phyloP scores from a whole-genome alignment of 2,329 filamentous ascomycete genomes.

The Parastagonospora nodorum region DNA sequence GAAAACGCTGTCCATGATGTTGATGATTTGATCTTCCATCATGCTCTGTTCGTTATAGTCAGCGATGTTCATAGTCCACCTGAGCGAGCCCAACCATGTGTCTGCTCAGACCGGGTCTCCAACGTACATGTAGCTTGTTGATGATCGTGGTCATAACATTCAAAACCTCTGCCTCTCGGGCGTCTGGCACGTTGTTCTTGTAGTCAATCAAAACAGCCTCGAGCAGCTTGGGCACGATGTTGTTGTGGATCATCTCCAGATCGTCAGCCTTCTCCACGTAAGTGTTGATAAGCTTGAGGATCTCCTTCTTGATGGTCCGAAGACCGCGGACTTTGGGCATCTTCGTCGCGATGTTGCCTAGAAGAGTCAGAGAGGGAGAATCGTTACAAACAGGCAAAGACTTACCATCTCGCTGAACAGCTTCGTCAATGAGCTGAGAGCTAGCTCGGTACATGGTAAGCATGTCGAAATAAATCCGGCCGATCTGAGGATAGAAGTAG shows the following conservation, averaged over 20 bases:
- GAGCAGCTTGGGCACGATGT: slow-evolving; percentile 93
- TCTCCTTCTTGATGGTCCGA: slow-evolving; percentile 98
- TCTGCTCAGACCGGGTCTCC: slow-evolving; percentile 58
- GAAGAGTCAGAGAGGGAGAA: slow-evolving; percentile 42
- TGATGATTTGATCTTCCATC: slow-evolving; percentile 98
- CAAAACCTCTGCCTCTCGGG: slow-evolving; percentile 92
- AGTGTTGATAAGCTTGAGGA: slow-evolving; percentile 95
- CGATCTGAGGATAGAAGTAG: slow-evolving; percentile 98
- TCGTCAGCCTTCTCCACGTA: slow-evolving; percentile 99
- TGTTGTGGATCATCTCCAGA: slow-evolving; percentile 86
- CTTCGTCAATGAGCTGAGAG: slow-evolving; percentile 94
- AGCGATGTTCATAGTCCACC: slow-evolving; percentile 16
- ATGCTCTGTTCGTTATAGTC: slow-evolving; percentile 66
- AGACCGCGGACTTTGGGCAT: slow-evolving; percentile 95
- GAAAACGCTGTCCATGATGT: slow-evolving; percentile 98
- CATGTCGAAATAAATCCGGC: slow-evolving; percentile 97
- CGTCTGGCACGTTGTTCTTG: slow-evolving; percentile 94
- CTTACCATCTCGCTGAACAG: slow-evolving; percentile 81
- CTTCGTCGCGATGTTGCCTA: slow-evolving; percentile 90
- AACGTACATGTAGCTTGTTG: slow-evolving; percentile 90
- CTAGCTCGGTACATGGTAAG: slow-evolving; percentile 98
- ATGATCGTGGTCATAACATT: slow-evolving; percentile 98
- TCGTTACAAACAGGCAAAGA: not conserved
- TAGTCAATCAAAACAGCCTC: slow-evolving; percentile 96
- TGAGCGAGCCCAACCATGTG: slow-evolving; percentile 50